Percentiles rank a stretch among this genome's conserved stretches.
Conservation (phyloP, 1,284 basidiomycete genomes). For the Trametes pubescens region DNA sequence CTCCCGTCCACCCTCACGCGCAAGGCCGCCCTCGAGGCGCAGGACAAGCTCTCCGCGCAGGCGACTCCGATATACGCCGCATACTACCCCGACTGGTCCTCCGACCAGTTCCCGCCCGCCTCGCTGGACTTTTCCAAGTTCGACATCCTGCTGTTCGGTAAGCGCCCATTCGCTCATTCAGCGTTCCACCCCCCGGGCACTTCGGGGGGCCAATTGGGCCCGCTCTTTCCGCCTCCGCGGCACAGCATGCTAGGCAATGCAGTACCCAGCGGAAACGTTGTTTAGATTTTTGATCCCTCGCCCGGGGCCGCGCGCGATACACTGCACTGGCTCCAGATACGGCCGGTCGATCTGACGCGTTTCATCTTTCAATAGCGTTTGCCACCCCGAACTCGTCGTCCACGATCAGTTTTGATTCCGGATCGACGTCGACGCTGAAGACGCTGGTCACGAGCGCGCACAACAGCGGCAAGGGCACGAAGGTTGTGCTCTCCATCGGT, state of each 20-base stretch:
- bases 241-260: constrained; percentile 19
- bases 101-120: constrained; percentile 64
- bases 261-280: neutral
- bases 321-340: constrained; percentile 12
- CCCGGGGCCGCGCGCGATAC: constrained; percentile 9
- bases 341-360: constrained; percentile 24
- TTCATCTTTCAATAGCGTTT: constrained; percentile 59
- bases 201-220: constrained; percentile 4
- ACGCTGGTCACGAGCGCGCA: constrained; percentile 71
- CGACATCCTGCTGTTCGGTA: constrained; percentile 75
- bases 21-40: constrained; percentile 47
- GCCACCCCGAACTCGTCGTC: constrained; percentile 70
- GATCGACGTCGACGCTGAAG: constrained; percentile 60
- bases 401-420: constrained; percentile 64
- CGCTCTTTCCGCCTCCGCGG: constrained; percentile 3
- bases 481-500: constrained; percentile 79
- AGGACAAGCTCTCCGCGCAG: constrained; percentile 28
- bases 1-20: constrained; percentile 55
- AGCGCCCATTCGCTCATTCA: constrained; percentile 12
- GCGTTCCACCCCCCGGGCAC: neutral
- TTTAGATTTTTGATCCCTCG: neutral
- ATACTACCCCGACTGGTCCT: constrained; percentile 79
- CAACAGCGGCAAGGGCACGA: constrained; percentile 61
- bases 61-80: constrained; percentile 48
- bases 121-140: constrained; percentile 74